Percentiles rank a stretch among this genome's conserved stretches.
phyloP scores from a whole-genome alignment of 805 yeast species.

The Zygosaccharomyces lentus region DNA sequence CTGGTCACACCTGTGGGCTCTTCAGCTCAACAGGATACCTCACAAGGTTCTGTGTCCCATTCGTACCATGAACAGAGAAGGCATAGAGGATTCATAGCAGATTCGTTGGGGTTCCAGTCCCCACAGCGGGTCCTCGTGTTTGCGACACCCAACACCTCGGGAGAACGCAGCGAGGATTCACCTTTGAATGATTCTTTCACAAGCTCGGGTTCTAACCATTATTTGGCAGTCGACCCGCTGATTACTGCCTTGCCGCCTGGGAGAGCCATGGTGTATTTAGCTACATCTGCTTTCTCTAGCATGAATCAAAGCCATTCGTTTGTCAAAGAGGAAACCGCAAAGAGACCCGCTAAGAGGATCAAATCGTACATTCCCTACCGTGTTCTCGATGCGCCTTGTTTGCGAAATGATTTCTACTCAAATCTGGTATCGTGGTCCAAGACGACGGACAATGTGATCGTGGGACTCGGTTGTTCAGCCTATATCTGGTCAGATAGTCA shows the following conservation, averaged over 20 bases:
- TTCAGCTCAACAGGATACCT: neutral
- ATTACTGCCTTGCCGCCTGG: constrained; percentile 22
- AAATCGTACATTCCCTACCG: constrained; percentile 44
- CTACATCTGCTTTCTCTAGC: constrained; percentile 13
- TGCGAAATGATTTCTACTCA: constrained; percentile 73
- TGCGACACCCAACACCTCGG: constrained; percentile 2
- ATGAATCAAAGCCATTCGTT: constrained; percentile 13
- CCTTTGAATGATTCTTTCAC: neutral
- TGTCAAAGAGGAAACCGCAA: constrained; percentile 6
- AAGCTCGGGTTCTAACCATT: constrained; percentile 7
- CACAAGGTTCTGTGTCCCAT: neutral
- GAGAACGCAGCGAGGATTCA: neutral
- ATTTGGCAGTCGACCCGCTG: constrained; percentile 18
- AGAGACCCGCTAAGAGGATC: constrained; percentile 28
- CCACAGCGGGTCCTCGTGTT: constrained; percentile 42
- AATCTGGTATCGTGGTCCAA: constrained; percentile 72
- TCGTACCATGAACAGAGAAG: constrained; percentile 10
- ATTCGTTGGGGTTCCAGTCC: constrained; percentile 45
- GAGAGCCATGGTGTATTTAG: constrained; percentile 17
- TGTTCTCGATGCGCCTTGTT: constrained; percentile 63
- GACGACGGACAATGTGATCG: constrained; percentile 48
- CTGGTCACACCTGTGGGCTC: constrained; percentile 1
- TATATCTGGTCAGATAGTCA: constrained; percentile 58
- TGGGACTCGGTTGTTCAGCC: constrained; percentile 57
- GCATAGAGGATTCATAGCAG: constrained; percentile 43